A percentile compares a stretch with the other conserved stretches of the same genome.
Conservation (phyloP, 768 basidiomycete species). For the Mycena leptocephala region DNA sequence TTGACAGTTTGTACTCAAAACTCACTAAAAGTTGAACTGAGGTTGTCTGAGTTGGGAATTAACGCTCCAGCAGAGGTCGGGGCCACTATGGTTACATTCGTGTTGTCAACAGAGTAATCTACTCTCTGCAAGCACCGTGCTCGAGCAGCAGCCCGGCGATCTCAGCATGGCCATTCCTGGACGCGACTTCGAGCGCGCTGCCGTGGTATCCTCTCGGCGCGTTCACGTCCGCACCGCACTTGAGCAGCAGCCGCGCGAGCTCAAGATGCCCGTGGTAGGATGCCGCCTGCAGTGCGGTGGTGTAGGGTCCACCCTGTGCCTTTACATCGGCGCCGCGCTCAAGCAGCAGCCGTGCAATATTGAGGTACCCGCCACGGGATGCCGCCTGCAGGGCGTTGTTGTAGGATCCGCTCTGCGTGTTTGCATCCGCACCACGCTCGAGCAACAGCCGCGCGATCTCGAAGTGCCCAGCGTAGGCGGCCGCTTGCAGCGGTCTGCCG, state of each 20-base stretch:
- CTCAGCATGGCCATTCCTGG: not conserved
- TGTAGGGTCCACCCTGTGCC: conserved; percentile 18
- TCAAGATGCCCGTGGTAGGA: not conserved
- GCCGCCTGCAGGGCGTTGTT: not conserved
- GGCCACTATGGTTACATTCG: no score
- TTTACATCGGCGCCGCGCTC: conserved; percentile 31
- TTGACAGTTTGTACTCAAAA: no score
- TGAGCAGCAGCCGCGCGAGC: not conserved
- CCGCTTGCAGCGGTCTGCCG: no score
- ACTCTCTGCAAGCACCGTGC: no score
- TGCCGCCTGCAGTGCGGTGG: conserved; percentile 9
- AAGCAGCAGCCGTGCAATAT: conserved; percentile 17
- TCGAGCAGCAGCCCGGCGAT: not conserved
- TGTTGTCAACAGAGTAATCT: no score
- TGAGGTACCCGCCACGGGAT: not conserved
- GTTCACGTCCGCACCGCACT: not conserved
- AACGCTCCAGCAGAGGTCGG: no score
- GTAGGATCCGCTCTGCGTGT: not conserved
- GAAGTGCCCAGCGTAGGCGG: no score
- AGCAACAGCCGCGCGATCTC: not conserved
- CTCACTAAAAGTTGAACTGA: no score
- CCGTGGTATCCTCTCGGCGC: not conserved
- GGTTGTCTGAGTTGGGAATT: no score
- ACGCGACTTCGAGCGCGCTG: not conserved
- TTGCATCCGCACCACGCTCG: not conserved